Conservation (phyloP, 1,284 basidiomycete genomes). For the Leccinum colubrinum region DNA sequence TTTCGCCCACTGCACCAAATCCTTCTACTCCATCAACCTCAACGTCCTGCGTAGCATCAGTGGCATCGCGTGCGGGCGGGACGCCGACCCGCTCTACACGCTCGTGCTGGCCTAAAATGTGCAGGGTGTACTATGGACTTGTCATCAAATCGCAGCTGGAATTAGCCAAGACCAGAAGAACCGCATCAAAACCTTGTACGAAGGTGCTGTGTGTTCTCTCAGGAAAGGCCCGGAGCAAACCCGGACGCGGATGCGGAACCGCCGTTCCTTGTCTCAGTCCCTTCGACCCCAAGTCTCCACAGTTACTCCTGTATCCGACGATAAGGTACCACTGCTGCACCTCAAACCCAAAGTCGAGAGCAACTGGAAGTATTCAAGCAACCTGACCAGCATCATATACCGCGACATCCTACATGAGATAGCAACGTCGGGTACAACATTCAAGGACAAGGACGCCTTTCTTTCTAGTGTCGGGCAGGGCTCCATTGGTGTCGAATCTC, state of each 20-base stretch:
- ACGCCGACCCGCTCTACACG: too few relatives aligned
- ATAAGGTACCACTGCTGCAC: slow-evolving; percentile 93
- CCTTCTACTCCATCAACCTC: too few relatives aligned
- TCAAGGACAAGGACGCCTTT: slow-evolving; percentile 65
- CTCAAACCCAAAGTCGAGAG: slow-evolving; percentile 91
- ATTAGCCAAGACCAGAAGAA: slow-evolving; percentile 95
- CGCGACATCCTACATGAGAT: slow-evolving; percentile 41
- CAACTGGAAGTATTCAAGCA: too few relatives aligned
- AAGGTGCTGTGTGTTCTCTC: slow-evolving; percentile 88
- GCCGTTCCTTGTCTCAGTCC: slow-evolving; percentile 93
- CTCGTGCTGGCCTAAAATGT: too few relatives aligned
- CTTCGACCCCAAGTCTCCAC: slow-evolving; percentile 83
- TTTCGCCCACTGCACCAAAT: too few relatives aligned
- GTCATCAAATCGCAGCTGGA: slow-evolving; percentile 74
- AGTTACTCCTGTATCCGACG: slow-evolving; percentile 78
- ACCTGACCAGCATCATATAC: too few relatives aligned
- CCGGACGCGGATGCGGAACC: slow-evolving; percentile 59
- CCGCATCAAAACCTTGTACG: slow-evolving; percentile 95
- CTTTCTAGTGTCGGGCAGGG: slow-evolving; percentile 97
- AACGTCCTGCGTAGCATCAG: too few relatives aligned
- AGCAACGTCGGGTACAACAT: slow-evolving; percentile 30
- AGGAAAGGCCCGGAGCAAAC: slow-evolving; percentile 62
- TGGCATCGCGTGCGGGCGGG: too few relatives aligned
- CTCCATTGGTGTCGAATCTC: slow-evolving; percentile 95
- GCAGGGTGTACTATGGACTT: slow-evolving; percentile 40